Evolutionary conservation across 306 rosid genomes (phyloP), one percentile per base, ranked within the genome.

Genomic region (Mimosa pudica): DNA sequence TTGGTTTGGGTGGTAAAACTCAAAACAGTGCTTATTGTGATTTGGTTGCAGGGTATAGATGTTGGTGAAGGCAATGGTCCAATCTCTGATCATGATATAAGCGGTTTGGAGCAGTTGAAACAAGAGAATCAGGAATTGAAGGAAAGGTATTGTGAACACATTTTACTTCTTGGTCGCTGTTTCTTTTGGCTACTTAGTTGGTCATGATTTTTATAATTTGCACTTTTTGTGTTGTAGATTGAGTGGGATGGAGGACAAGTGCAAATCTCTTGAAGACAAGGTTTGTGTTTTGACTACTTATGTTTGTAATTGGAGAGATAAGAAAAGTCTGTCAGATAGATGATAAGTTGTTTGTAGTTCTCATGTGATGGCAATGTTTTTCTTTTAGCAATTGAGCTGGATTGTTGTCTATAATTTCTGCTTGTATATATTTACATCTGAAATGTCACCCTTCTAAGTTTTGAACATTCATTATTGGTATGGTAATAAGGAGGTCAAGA

Each of bases 71-170:
- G 35, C 55, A 79, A 68, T 42, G 78, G 32, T 61, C 67, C 51
- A 3, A 68, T 10, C 41, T 71, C 84, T 33, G 83, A 61, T 46
- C 75, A 83, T 48, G 86, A 86, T 73, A 32, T 62, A 55, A 82
- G 24, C 46, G 63, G 66, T 77, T 18, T 58, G 42, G 86, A 82
- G 82, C 81, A 69, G 82, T 83, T 95, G 89, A 92, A 81, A 82
- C 84, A 86, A 57, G 97, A 91, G 83, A 94, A 94, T 82, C 57
- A 17, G 38, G 86, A 84, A 82, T 68, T 94, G 86, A 92, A 86
- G 85, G 84, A 88, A 76, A 92, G 91, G 98, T 94, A 84, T 38
- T 44, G 38, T 61, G 9, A 45, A 45, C 5, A 6, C 8, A 45
- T 38, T 54, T 64, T 71, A 51, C 62, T 35, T 47, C 20, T 72